phyloP scores from a whole-genome alignment of 345 rosid species.

The Eucalyptus microcorys region DNA sequence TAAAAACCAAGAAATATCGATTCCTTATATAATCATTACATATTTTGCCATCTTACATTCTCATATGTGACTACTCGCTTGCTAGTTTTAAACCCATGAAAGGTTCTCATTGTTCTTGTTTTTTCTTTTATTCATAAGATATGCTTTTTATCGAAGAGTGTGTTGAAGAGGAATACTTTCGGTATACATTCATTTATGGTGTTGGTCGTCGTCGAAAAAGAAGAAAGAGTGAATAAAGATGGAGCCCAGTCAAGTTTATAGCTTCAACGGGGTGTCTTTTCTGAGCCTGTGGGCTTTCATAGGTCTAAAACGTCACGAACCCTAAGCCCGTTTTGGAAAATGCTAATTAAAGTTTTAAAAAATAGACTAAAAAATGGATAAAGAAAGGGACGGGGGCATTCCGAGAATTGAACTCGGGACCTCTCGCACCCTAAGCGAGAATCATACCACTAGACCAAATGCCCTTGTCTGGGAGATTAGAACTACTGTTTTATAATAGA shows the following conservation, averaged over 20 bases:
- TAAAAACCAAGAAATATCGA: background rate
- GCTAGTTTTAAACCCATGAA: background rate
- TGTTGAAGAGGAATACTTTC: background rate
- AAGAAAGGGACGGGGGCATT: constrained; percentile 13
- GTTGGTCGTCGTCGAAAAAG: background rate
- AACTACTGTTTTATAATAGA: background rate
- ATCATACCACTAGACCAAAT: constrained; percentile 88
- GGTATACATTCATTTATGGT: background rate
- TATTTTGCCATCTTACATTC: background rate
- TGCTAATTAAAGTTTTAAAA: background rate
- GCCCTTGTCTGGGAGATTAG: background rate
- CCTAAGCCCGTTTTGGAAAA: background rate
- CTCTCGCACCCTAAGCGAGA: constrained; percentile 92
- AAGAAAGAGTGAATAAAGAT: background rate
- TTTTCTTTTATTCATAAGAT: background rate
- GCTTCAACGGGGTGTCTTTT: background rate
- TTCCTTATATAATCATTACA: background rate
- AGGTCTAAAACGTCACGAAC: background rate
- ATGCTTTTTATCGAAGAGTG: background rate
- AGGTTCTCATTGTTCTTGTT: background rate
- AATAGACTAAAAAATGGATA: accelerated
- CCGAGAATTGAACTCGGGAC: constrained; percentile 79
- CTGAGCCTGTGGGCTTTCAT: background rate
- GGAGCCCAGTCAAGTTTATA: background rate
- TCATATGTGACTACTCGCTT: background rate